These are phyloP conservation scores for Lomentospora prolificans DNA, from an alignment of 2,329 filamentous ascomycete species.

Conservation along the genomic window DNA sequence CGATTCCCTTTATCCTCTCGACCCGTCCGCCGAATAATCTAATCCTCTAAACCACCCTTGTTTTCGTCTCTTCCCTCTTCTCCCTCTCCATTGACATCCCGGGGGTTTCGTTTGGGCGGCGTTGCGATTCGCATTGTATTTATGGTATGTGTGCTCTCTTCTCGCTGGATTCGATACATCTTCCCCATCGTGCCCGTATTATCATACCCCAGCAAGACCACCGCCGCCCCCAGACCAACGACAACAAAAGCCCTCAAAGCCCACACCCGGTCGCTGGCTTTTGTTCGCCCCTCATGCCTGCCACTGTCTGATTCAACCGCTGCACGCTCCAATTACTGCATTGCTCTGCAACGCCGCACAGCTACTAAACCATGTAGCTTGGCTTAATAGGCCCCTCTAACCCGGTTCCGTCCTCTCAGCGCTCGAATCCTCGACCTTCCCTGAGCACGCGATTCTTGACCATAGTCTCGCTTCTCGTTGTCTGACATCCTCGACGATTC, in stretches of 20 bases:
- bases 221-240: neutral
- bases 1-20: neutral
- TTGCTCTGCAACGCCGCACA: neutral
- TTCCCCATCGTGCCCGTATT: neutral
- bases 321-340: neutral
- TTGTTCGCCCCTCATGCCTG: neutral
- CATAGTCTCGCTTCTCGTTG: neutral
- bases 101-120: neutral
- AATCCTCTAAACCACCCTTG: neutral
- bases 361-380: constrained; percentile 1
- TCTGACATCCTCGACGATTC: neutral
- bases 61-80: constrained; percentile 2
- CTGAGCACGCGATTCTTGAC: neutral
- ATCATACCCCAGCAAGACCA: too few species aligned
- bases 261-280: neutral
- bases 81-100: neutral
- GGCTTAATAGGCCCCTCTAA: neutral
- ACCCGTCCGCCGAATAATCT: neutral
- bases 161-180: neutral
- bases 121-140: neutral
- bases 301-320: neutral
- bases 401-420: neutral
- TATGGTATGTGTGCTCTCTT: neutral
- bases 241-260: constrained; percentile 6
- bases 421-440: neutral